Evolutionary conservation across 768 basidiomycete species (phyloP).

Genomic region (Xerocomus brunneocitrinus): DNA sequence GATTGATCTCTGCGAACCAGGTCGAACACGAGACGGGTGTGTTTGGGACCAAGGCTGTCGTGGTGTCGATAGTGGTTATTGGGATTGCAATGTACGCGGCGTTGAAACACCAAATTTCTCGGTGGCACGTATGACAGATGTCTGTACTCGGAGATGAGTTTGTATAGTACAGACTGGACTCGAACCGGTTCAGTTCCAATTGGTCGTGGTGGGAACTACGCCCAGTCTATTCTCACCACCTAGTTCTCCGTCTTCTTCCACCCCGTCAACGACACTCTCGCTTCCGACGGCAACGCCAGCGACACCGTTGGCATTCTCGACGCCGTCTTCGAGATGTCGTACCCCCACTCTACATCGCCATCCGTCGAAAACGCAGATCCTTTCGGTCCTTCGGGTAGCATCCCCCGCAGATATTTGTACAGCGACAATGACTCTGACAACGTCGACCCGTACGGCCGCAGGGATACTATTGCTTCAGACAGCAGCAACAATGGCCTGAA

Average conservation of each 20-base stretch:
- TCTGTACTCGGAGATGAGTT: slow-evolving; percentile 9
- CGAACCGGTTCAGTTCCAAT: slow-evolving; percentile 22
- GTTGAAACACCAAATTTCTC: slow-evolving; percentile 34
- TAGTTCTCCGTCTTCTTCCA: not conserved
- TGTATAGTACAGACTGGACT: not conserved
- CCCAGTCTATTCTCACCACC: slow-evolving; percentile 12
- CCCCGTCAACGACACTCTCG: slow-evolving; percentile 5
- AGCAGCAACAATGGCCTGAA: slow-evolving; percentile 54
- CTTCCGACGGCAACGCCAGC: not conserved
- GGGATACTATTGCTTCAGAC: slow-evolving; percentile 70
- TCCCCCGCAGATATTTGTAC: slow-evolving; percentile 44
- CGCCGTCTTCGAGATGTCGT: slow-evolving; percentile 35
- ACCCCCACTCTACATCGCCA: slow-evolving; percentile 53
- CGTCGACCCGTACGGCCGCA: slow-evolving; percentile 53
- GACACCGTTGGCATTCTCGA: slow-evolving; percentile 15
- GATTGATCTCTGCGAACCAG: slow-evolving; percentile 31
- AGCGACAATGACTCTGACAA: slow-evolving; percentile 77
- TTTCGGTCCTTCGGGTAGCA: slow-evolving; percentile 44
- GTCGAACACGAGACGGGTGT: slow-evolving; percentile 72
- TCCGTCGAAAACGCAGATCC: slow-evolving; percentile 66
- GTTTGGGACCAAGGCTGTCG: slow-evolving; percentile 46
- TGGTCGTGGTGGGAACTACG: slow-evolving; percentile 26
- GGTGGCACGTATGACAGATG: slow-evolving; percentile 19
- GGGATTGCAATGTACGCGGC: slow-evolving; percentile 40
- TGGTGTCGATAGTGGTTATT: slow-evolving; percentile 35